Conservation (phyloP, 805 yeast genomes). For the Debaryomyces hansenii region DNA sequence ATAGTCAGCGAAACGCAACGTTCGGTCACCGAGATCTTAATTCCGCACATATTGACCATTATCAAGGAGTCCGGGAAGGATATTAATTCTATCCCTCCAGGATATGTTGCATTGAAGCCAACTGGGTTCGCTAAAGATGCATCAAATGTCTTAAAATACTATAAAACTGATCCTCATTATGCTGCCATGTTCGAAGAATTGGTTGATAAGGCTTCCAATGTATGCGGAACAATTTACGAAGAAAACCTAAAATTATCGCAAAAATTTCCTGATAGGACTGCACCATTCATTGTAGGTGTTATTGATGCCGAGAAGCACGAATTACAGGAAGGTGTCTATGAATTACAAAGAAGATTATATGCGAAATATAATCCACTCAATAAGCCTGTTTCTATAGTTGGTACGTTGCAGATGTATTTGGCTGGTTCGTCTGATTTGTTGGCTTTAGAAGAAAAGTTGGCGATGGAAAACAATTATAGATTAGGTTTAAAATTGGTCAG, state of each 20-base stretch:
- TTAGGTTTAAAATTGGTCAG: constrained; percentile 88
- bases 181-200: constrained; percentile 52
- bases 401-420: constrained; percentile 92
- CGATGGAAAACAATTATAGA: constrained; percentile 60
- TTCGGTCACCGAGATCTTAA: constrained; percentile 66
- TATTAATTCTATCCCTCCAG: constrained; percentile 77
- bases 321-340: constrained; percentile 88
- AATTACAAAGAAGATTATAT: constrained; percentile 80
- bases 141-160: constrained; percentile 66
- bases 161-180: constrained; percentile 49
- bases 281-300: constrained; percentile 75
- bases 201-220: constrained; percentile 62
- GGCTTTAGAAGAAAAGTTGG: constrained; percentile 61
- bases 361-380: constrained; percentile 63
- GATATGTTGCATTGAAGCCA: constrained; percentile 91
- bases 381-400: constrained; percentile 68
- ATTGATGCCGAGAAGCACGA: constrained; percentile 91
- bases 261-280: constrained; percentile 60
- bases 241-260: constrained; percentile 51
- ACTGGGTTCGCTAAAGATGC: constrained; percentile 84
- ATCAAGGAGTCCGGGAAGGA: constrained; percentile 45
- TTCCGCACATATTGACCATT: constrained; percentile 68
- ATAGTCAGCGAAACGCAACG: constrained; percentile 64
- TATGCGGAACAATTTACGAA: constrained; percentile 56
- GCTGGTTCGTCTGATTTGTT: constrained; percentile 67